Base-by-base conservation (phyloP, 2,329 filamentous ascomycete species). In the Fusarium caatingaense region DNA sequence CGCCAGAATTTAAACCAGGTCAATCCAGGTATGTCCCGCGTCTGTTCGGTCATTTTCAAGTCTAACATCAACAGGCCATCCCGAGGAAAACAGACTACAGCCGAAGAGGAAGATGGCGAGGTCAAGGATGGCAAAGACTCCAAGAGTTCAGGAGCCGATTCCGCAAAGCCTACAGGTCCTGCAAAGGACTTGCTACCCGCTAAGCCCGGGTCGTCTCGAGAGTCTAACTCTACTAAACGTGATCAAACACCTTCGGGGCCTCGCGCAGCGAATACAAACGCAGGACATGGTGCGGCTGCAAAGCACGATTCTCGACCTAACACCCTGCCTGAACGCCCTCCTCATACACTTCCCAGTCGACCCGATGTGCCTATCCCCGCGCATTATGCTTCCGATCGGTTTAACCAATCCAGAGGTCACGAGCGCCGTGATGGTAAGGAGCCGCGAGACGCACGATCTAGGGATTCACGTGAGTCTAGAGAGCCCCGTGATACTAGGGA, bases 21-120 rank as follows among this genome's bases (percentile, higher is more conserved):
- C 72, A 78, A 23, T 68, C 78, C 61, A 80, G 79, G 83, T 83
- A 79, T 63, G 73, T 72, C 16, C 59, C 10, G n/a, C 11, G 18
- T 8, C 6, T 10, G 11, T 6, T 20, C 15, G 3, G 23, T 13
- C n/a, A 5, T 18, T 48, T 61, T 25, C 30, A 40, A 51, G n/a
- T 34, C 56, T 72, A 59, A 74, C 60, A 41, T 28, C 20, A 18
- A 13, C 32, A 72, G 75, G 30, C 41, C 56, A 37, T 41, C 58
- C 27, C 50, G 48, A 46, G 58, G 67, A 60, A 79, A 74, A 42
- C 66, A 66, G 47, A 54, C 59, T 1, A 60, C 78, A 15, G 77
- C 78, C 3, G 89, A 91, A 65, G 87, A 88, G 56, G 91, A 93
- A 76, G 91, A 93, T 74, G 91, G 91, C 21, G 91, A 93, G 76